Percentiles rank a stretch among this genome's conserved stretches.
Conservation (phyloP, 495 filamentous ascomycete species). For the Xylaria curta region DNA sequence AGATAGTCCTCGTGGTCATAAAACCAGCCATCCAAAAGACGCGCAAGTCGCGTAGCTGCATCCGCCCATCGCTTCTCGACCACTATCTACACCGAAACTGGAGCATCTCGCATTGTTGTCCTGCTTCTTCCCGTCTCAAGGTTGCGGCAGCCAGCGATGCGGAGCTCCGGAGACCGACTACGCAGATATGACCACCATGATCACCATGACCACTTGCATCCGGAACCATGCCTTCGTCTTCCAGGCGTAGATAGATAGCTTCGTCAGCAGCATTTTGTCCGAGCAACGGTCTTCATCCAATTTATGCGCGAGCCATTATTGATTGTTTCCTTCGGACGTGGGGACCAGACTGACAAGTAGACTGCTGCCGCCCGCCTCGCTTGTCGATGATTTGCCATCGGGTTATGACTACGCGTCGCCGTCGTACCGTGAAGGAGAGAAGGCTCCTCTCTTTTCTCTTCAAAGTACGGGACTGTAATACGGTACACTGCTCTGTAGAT, state of each 20-base stretch:
- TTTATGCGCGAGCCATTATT: conserved; percentile 19
- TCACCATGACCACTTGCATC: not conserved
- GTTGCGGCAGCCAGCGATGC: conserved; percentile 17
- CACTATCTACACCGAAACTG: conserved; percentile 23
- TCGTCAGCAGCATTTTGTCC: not conserved
- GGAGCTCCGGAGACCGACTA: conserved; percentile 19
- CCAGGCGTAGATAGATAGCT: not conserved
- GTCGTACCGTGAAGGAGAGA: not conserved
- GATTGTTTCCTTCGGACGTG: conserved; percentile 11
- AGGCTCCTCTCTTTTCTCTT: not conserved
- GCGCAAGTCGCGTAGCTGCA: conserved; percentile 14
- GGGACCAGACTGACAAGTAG: not conserved
- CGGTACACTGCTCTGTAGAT: not conserved
- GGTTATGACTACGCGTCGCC: conserved; percentile 9
- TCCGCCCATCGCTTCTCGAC: conserved; percentile 1
- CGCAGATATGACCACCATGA: conserved; percentile 6
- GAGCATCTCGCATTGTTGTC: conserved; percentile 8
- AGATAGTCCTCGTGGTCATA: conserved; percentile 2
- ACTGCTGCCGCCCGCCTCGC: conserved; percentile 4
- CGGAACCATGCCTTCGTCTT: conserved; percentile 1
- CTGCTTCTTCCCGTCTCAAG: conserved; percentile 16
- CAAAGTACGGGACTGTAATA: not conserved
- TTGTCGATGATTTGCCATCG: conserved; percentile 12
- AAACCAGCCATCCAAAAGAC: not conserved
- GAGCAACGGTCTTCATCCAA: not conserved